A percentile compares a stretch with the other conserved stretches of the same genome.
Evolutionary conservation across 2,329 filamentous ascomycete species (phyloP).

Genomic region (Pyricularia pennisetigena): DNA sequence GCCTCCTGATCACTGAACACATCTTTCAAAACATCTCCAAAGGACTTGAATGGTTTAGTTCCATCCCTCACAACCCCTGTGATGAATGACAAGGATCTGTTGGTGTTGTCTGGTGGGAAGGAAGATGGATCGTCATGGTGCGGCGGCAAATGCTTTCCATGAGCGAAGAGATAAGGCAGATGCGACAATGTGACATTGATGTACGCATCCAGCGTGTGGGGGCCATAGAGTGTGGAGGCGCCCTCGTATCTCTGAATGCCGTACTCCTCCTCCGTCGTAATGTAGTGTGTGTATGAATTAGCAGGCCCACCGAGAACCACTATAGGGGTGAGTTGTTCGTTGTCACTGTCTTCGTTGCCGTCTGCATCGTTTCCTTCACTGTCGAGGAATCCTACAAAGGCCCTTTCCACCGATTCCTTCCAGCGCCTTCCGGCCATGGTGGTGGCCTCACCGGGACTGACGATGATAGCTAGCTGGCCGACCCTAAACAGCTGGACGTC

Average conservation of each 20-base stretch:
- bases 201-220: slow-evolving; percentile 75
- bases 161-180: slow-evolving; percentile 51
- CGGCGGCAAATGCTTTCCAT: slow-evolving; percentile 12
- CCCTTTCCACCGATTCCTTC: slow-evolving; percentile 57
- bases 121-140: slow-evolving; percentile 33
- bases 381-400: slow-evolving; percentile 32
- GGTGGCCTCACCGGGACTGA: slow-evolving; percentile 78
- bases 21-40: slow-evolving; percentile 56
- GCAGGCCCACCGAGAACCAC: slow-evolving; percentile 80
- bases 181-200: slow-evolving; percentile 68
- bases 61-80: slow-evolving; percentile 66
- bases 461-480: slow-evolving; percentile 74
- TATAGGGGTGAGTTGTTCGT: slow-evolving; percentile 30
- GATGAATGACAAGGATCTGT: slow-evolving; percentile 68
- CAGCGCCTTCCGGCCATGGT: slow-evolving; percentile 89
- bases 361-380: slow-evolving; percentile 21
- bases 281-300: slow-evolving; percentile 64
- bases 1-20: slow-evolving; percentile 16
- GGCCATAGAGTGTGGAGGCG: slow-evolving; percentile 79
- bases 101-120: slow-evolving; percentile 67
- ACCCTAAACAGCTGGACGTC: slow-evolving; percentile 80
- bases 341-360: neutral
- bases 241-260: slow-evolving; percentile 81
- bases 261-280: slow-evolving; percentile 36
- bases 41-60: slow-evolving; percentile 52